A percentile compares a stretch with the other conserved stretches of the same genome.
Evolutionary conservation across 2,329 filamentous ascomycete species (phyloP).

Genomic region (Aspergillus fructus): DNA sequence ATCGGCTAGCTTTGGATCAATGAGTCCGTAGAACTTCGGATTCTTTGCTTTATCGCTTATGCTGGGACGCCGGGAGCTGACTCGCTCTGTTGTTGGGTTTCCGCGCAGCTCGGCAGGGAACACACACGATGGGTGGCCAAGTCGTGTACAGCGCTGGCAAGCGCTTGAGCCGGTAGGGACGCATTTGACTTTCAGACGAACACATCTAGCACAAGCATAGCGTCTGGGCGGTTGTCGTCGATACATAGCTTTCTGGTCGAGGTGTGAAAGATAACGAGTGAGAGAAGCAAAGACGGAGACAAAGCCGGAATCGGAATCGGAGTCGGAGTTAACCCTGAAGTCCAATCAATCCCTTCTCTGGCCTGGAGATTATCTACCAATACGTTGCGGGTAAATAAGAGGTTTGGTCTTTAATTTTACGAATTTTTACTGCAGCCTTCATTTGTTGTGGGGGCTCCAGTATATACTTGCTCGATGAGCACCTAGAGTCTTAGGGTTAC

Average conservation of each 20-base stretch:
- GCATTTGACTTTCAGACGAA: constrained; percentile 14
- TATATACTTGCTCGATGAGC: too few species aligned
- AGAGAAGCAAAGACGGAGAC: not conserved
- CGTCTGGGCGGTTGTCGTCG: constrained; percentile 6
- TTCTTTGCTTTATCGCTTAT: not conserved
- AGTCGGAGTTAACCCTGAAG: not conserved
- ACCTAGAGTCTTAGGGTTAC: too few species aligned
- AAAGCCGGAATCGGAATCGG: not conserved
- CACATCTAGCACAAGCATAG: constrained; percentile 12
- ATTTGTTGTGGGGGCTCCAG: too few species aligned
- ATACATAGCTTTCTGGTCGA: not conserved
- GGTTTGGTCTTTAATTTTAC: too few species aligned
- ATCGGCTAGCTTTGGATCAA: not conserved
- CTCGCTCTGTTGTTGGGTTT: not conserved
- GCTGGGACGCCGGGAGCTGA: not conserved
- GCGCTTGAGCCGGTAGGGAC: not conserved
- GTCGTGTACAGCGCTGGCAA: constrained; percentile 14
- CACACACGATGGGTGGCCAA: constrained; percentile 5
- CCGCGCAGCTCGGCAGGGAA: constrained; percentile 2
- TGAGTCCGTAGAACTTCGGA: not conserved
- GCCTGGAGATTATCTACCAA: not conserved
- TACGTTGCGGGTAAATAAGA: too few species aligned
- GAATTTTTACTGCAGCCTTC: too few species aligned
- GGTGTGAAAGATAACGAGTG: not conserved
- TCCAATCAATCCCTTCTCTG: too few species aligned